phyloP scores from a whole-genome alignment of 176 grass and related monocot genomes.

The Carex kokanica region DNA sequence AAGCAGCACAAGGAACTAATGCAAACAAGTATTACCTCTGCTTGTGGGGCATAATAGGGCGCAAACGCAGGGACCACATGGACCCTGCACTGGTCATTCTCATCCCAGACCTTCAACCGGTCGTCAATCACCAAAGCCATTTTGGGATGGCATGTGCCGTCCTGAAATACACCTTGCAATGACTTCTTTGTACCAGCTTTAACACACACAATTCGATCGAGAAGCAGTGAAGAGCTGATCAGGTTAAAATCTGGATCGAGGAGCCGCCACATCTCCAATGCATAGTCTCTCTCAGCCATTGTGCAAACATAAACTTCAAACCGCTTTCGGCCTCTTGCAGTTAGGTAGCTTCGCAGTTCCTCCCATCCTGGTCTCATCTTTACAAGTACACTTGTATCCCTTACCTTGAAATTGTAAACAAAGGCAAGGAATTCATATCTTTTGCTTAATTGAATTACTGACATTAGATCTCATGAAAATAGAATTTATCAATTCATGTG shows the following conservation, averaged over 20 bases:
- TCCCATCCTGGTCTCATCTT: slow-evolving; percentile 91
- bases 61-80: slow-evolving; percentile 97
- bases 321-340: slow-evolving; percentile 85
- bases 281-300: slow-evolving; percentile 99
- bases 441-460: background rate
- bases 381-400: slow-evolving; percentile 98
- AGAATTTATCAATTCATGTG: background rate
- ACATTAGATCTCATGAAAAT: background rate
- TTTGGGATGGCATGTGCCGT: slow-evolving; percentile 85
- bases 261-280: slow-evolving; percentile 98
- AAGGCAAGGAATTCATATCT: background rate
- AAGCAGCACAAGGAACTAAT: slow-evolving; percentile 13
- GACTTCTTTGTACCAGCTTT: slow-evolving; percentile 97
- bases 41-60: slow-evolving; percentile 97
- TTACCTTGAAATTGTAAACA: slow-evolving; percentile 55
- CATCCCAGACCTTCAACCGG: slow-evolving; percentile 96
- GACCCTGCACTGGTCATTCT: slow-evolving; percentile 91
- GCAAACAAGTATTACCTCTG: slow-evolving; percentile 60
- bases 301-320: slow-evolving; percentile 99
- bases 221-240: slow-evolving; percentile 74
- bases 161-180: slow-evolving; percentile 87
- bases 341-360: slow-evolving; percentile 92
- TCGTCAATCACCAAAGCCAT: slow-evolving; percentile 98
- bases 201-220: slow-evolving; percentile 88
- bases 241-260: slow-evolving; percentile 92